Percentiles rank a stretch among this genome's conserved stretches.
Conservation (phyloP, 176 grass and related monocot species). For the Chloris gayana region DNA sequence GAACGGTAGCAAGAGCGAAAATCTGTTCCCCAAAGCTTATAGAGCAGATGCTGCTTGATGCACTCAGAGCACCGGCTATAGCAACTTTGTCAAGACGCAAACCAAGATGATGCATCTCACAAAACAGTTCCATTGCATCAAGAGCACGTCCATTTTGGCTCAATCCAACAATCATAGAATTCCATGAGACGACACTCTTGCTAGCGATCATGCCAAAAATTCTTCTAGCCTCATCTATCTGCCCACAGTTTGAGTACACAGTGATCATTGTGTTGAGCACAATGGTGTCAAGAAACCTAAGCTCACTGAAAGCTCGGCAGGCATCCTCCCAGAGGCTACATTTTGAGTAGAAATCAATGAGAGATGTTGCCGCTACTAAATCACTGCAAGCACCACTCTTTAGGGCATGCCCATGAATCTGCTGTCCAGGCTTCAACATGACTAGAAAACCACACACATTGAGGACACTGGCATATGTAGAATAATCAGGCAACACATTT, state of each 20-base stretch:
- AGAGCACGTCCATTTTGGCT: conserved; percentile 60
- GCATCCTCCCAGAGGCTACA: conserved; percentile 71
- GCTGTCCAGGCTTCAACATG: conserved; percentile 40
- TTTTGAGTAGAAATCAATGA: conserved; percentile 82
- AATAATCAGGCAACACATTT: conserved; percentile 47
- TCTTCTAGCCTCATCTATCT: conserved; percentile 54
- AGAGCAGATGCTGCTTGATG: conserved; percentile 64
- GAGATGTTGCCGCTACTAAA: conserved; percentile 62
- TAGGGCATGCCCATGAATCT: conserved; percentile 51
- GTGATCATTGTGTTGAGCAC: conserved; percentile 76
- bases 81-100: conserved; percentile 58
- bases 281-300: conserved; percentile 60
- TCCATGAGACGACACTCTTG: conserved; percentile 80
- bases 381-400: conserved; percentile 54
- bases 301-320: conserved; percentile 55
- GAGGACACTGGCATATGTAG: conserved; percentile 58
- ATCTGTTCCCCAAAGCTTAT: conserved; percentile 65
- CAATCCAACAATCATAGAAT: conserved; percentile 73
- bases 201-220: conserved; percentile 51
- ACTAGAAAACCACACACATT: conserved; percentile 38
- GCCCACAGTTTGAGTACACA: conserved; percentile 66
- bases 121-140: conserved; percentile 60
- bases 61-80: conserved; percentile 73
- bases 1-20: conserved; percentile 51
- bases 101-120: conserved; percentile 48